These are phyloP conservation scores for Podochytrium sp. DNA, from an alignment of 192 early-diverging fungal species.

Conservation along the genomic window DNA sequence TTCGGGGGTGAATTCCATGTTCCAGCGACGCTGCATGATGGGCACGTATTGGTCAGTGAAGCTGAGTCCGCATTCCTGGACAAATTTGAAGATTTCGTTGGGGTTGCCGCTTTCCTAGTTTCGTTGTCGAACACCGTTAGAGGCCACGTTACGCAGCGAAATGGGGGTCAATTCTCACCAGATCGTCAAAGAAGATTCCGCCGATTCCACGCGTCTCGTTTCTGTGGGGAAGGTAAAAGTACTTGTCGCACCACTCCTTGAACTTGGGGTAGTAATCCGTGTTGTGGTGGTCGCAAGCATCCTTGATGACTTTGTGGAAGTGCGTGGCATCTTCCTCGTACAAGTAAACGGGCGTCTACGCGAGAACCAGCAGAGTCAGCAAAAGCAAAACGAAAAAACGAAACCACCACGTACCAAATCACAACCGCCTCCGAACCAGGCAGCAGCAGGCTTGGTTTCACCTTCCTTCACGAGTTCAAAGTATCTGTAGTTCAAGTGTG, in stretches of 20 bases:
- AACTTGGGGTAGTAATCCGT: constrained; percentile 81
- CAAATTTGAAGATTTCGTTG: constrained; percentile 84
- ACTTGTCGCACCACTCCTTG: constrained; percentile 97
- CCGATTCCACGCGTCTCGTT: constrained; percentile 90
- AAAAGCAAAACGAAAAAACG: too few relatives aligned
- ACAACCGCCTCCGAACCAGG: constrained; percentile 97
- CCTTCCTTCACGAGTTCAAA: constrained; percentile 83
- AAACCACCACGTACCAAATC: constrained; percentile 76
- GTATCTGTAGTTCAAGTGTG: constrained; percentile 96
- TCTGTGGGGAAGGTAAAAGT: constrained; percentile 89
- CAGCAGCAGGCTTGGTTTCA: constrained; percentile 67
- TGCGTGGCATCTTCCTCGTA: constrained; percentile 90
- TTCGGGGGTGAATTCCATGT: constrained; percentile 74
- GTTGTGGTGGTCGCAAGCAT: constrained; percentile 91
- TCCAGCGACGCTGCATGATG: constrained; percentile 78
- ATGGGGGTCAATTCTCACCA: too few relatives aligned
- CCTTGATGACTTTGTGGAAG: constrained; percentile 91
- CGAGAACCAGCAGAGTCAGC: background rate
- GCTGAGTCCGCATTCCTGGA: constrained; percentile 77
- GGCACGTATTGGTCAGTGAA: constrained; percentile 89
- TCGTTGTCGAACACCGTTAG: too few relatives aligned
- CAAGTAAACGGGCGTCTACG: constrained; percentile 81
- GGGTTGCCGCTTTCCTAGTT: constrained; percentile 37
- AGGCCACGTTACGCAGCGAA: too few relatives aligned
- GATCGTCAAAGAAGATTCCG: constrained; percentile 98